A percentile compares a stretch with the other conserved stretches of the same genome.
Conservation (phyloP, 2,329 filamentous ascomycete genomes). For the Apiospora pterosperma region DNA sequence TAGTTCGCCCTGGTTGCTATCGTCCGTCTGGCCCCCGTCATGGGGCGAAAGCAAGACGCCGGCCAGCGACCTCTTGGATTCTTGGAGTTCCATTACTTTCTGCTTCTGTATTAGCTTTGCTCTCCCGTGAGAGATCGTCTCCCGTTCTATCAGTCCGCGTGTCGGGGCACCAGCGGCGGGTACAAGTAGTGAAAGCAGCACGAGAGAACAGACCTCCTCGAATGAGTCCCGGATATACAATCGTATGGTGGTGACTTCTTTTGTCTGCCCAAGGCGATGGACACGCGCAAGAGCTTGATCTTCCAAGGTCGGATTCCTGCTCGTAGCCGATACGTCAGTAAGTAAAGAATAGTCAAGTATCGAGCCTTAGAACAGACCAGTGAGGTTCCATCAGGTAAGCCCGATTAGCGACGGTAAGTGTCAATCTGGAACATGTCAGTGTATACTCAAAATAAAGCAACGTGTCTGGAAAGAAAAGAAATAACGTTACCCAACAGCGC, state of each 20-base stretch:
- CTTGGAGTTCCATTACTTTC: slow-evolving; percentile 17
- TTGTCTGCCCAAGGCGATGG: slow-evolving; percentile 31
- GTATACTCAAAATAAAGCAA: background rate
- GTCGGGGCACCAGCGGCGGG: background rate
- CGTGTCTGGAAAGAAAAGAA: too few relatives aligned
- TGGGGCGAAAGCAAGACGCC: slow-evolving; percentile 8
- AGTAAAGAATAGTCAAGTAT: background rate
- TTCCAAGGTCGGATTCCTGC: slow-evolving; percentile 39
- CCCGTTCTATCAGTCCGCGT: background rate
- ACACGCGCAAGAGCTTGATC: slow-evolving; percentile 40
- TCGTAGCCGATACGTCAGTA: background rate
- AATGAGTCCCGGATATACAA: slow-evolving; percentile 35
- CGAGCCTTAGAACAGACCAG: slow-evolving; percentile 24
- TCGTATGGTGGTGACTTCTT: slow-evolving; percentile 33
- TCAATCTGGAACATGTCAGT: slow-evolving; percentile 30
- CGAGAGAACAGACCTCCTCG: slow-evolving; percentile 27
- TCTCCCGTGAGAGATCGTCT: background rate
- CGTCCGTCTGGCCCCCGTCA: slow-evolving; percentile 6
- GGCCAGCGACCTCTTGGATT: slow-evolving; percentile 14
- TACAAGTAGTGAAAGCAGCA: background rate
- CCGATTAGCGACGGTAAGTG: slow-evolving; percentile 42
- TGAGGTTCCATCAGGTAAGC: slow-evolving; percentile 50
- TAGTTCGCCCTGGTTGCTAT: background rate
- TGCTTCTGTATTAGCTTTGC: background rate
- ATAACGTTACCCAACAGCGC: slow-evolving; percentile 44